Evolutionary conservation across 306 rosid genomes (phyloP), one percentile per base, ranked within the genome.

Genomic region (Cicer bijugum): DNA sequence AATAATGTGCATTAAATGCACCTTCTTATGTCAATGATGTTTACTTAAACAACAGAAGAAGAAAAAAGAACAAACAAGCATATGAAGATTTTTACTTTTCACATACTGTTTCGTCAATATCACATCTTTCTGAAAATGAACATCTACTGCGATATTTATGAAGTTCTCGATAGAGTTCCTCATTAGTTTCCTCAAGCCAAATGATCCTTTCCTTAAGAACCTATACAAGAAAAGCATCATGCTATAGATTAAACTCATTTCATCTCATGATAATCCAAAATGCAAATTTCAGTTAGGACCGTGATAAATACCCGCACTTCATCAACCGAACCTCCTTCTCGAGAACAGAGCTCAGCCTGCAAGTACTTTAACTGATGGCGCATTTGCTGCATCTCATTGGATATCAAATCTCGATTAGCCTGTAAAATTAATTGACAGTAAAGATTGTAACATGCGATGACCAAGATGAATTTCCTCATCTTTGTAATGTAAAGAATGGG

Each of bases 381-480:
- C 93, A 91, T 81, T 86, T 85, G 88, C 77, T 88, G 97, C 93
- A 91, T 84, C 86, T 91, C 97, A 78, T 75, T 85, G 69, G 92
- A 91, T 75, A 88, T 73, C 53, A 91, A 75, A 84, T 88, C 97
- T 77, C 97, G 83, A 80, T 91, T 91, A 75, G 79, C 91, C 97
- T 91, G 82, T 45, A 82, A 69, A 69, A 38, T 55, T 79, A 69
- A 20, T 45, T 76, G 80, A 78, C 39, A 38, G 12, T 20, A 9
- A 19, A 80, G 55, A 68, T 55, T 80, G 56, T 75, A 67, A 51
- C n/a, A 48, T 43, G n/a, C 37, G 66, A 65, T 48, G 76, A 81
- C 4, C 28, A 9, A 12, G 67, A 37, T 61, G 71, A 67, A 47
- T 52, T 52, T 46, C 43, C 51, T 42, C 47, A 66, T 63, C 75